Conservation (phyloP, 371 early-diverging fungal genomes). For the Mucor racemosus region DNA sequence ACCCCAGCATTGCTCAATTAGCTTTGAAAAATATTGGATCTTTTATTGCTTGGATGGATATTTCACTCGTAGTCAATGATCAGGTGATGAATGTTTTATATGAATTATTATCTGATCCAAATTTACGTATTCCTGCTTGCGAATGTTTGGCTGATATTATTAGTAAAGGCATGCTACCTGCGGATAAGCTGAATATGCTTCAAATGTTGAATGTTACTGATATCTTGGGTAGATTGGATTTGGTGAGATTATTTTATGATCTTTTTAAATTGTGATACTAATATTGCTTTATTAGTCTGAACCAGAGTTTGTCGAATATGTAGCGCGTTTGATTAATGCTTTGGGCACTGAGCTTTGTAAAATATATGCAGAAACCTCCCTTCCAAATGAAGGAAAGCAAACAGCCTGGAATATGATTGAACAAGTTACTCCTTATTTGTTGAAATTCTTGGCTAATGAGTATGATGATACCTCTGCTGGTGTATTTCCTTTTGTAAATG, state of each 20-base stretch:
- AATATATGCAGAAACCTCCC: constrained; percentile 68
- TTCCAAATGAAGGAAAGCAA: constrained; percentile 48
- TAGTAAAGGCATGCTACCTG: constrained; percentile 90
- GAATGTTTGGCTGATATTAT: constrained; percentile 85
- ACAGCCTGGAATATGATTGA: constrained; percentile 60
- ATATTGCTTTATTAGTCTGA: constrained; percentile 52
- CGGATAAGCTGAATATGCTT: constrained; percentile 87
- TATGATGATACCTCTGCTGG: constrained; percentile 82
- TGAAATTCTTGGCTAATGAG: constrained; percentile 78
- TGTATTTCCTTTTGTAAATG: constrained; percentile 76
- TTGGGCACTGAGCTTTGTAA: constrained; percentile 83
- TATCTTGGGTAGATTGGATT: constrained; percentile 60
- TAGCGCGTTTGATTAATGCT: constrained; percentile 82
- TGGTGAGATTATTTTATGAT: constrained; percentile 33
- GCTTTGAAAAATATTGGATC: constrained; percentile 70
- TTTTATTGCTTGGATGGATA: constrained; percentile 92
- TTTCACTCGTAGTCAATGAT: constrained; percentile 86
- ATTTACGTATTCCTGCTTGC: constrained; percentile 75
- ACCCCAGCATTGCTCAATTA: constrained; percentile 63
- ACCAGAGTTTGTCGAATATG: constrained; percentile 78
- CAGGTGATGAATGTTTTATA: constrained; percentile 80
- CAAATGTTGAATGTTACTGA: constrained; percentile 77
- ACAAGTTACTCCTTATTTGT: constrained; percentile 67
- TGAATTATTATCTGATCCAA: constrained; percentile 63
- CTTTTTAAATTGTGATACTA: neutral